These are phyloP conservation scores for Aphanoascus verrucosus DNA, from an alignment of 2,329 filamentous ascomycete species.

Conservation along the genomic window DNA sequence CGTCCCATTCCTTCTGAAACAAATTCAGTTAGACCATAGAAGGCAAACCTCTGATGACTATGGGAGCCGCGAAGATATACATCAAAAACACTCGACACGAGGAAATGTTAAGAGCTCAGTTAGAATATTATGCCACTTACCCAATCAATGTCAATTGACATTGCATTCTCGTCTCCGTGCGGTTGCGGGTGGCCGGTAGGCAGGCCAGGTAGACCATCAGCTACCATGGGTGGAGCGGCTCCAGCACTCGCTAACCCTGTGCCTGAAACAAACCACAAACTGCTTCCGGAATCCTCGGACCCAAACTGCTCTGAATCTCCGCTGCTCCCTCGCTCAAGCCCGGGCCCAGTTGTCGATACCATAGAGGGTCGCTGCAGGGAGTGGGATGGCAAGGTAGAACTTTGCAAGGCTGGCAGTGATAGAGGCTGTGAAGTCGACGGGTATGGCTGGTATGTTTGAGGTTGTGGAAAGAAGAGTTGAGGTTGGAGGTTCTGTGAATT, in stretches of 20 bases:
- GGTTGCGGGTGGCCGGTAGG: not conserved
- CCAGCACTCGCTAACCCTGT: constrained; percentile 13
- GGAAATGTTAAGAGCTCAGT: not conserved
- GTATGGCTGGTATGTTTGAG: not conserved
- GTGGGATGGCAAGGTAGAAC: not conserved
- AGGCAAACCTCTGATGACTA: not conserved
- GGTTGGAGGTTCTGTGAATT: too few relatives aligned
- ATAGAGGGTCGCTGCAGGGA: not conserved
- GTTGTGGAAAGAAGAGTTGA: not conserved
- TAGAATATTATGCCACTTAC: constrained; percentile 35
- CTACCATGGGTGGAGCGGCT: constrained; percentile 13
- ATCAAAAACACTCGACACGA: not conserved
- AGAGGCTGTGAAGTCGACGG: not conserved
- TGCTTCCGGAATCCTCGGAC: constrained; percentile 15
- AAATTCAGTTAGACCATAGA: not conserved
- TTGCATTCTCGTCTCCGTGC: constrained; percentile 18
- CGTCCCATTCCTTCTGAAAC: constrained; percentile 28
- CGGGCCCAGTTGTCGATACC: not conserved
- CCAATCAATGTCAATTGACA: constrained; percentile 53
- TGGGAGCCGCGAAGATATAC: too few relatives aligned
- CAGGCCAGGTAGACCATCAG: not conserved
- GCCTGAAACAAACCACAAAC: constrained; percentile 17
- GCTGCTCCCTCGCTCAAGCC: not conserved
- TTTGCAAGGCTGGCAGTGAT: not conserved
- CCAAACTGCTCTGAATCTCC: not conserved